Base-by-base conservation (phyloP, 495 filamentous ascomycete species). In the Letharia lupina region DNA sequence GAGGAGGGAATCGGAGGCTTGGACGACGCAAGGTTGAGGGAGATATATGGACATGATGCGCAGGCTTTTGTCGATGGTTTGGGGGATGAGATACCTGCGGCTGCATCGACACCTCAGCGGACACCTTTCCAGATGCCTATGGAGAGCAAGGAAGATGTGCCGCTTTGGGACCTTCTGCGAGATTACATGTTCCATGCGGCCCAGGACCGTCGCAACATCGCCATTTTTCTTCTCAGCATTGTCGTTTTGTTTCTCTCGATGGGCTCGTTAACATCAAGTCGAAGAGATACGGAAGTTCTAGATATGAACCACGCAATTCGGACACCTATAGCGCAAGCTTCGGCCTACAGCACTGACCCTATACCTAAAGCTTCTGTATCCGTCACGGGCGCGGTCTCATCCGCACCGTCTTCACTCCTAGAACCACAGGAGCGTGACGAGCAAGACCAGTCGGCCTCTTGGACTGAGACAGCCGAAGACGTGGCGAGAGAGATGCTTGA, bases 201-300 rank as follows among this genome's bases (percentile, higher is more conserved):
- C 44, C 79, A 81, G 48, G 91, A 96, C 71, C 79, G 79, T 59
- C 84, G 86, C 69, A 95, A 95, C 70, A 75, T 93, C 2, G 79
- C 81, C 7, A 88, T 95, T 57, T 76, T 82, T 2, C 64, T 87
- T 4, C 79, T 93, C 37, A 83, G 83, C 64, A 41, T 86, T 10
- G 72, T 90, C 15, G 77, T 89, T 13, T 71, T 84, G 1, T 74
- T 87, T n/a, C 76, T 89, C 13, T 79, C 80, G 13, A 44, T 83
- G 9, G 70, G 72, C 33, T 39, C 56, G 41, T 28, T n/a, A 52
- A 42, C 65, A 31, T 52, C 65, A 31, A 31, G 13, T n/a, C 64
- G 35, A 39, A 63, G 31, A 47, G 33, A 23, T 7, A n/a, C 42
- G 15, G 54, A 42, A 23, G 20, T 42, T 16, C 68, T 33, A n/a